Evolutionary conservation across 1,139 yeast genomes (phyloP), one percentile per base, ranked within the genome.

Genomic region (Pichia sp.): DNA sequence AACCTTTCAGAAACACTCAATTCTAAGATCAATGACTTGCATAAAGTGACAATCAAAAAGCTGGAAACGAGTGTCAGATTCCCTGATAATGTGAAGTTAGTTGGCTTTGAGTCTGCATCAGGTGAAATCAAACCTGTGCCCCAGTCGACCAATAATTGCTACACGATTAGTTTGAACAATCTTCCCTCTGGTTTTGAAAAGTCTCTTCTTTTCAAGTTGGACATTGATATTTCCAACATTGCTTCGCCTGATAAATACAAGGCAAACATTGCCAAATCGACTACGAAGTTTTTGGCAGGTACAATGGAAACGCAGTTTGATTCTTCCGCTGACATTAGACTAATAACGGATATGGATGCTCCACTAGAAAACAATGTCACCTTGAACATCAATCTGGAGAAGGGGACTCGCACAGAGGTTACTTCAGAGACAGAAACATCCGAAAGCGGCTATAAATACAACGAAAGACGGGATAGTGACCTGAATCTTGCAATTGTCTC

Each of bases 401-500:
- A 25, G 16, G 8, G 10, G 22, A 9, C 11, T n/a, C n/a, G n/a
- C n/a, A n/a, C n/a, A n/a, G n/a, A n/a, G 22, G 11, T 9, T 9
- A 8, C 8, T 21, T 9, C 8, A 21, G 11, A 21, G 8, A 10
- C 27, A 25, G 7, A 25, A 8, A 13, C 3, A 11, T 10, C 4
- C 14, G 30, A 9, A 21, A 26, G n/a, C n/a, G 22, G 22, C 14
- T 17, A 27, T 12, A 22, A 13, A 10, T 27, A 27, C 11, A 15
- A 13, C 15, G 25, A 27, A 13, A 19, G 31, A 19, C 7, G 24
- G 14, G 17, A 25, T 9, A 25, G 27, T 11, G 27, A 27, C 9
- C 10, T 40, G 8, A 48, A 44, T 19, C 32, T 51, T 19, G 41
- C 54, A 2, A 50, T 52, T 22, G 38, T 47, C 17, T 45, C 57